Evolutionary conservation across 2,329 filamentous ascomycete genomes (phyloP).

Genomic region (Proliferodiscus dingleyae): DNA sequence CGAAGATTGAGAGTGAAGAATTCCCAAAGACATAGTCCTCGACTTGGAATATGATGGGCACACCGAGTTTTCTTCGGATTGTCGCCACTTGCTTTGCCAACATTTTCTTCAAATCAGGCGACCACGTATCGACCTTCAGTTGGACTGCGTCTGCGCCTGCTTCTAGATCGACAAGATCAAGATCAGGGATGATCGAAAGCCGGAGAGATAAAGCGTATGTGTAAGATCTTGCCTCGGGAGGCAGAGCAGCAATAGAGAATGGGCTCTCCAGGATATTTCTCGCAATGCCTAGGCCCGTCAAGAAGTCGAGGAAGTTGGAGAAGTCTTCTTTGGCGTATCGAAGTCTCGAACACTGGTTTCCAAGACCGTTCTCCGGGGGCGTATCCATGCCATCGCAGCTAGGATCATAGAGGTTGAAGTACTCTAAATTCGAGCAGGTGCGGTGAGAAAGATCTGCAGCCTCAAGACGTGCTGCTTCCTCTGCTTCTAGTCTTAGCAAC

Average conservation of each 20-base stretch:
- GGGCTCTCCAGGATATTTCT: constrained; percentile 53
- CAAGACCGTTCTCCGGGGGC: constrained; percentile 38
- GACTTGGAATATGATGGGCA: constrained; percentile 54
- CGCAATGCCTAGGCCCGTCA: constrained; percentile 48
- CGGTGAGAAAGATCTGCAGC: constrained; percentile 41
- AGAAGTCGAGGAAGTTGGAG: constrained; percentile 52
- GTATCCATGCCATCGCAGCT: constrained; percentile 34
- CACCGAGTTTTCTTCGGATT: constrained; percentile 49
- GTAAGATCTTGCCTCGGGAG: constrained; percentile 54
- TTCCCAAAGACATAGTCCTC: constrained; percentile 40
- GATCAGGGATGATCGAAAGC: constrained; percentile 50
- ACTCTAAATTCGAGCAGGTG: constrained; percentile 61
- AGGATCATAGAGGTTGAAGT: constrained; percentile 47
- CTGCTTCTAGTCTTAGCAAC: constrained; percentile 39
- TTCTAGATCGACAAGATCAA: constrained; percentile 49
- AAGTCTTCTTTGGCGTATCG: constrained; percentile 56
- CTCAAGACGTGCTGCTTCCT: constrained; percentile 38
- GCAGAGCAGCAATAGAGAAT: constrained; percentile 54
- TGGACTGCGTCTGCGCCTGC: constrained; percentile 56
- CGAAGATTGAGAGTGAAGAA: constrained; percentile 16
- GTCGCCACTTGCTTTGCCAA: constrained; percentile 52
- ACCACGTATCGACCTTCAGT: constrained; percentile 55
- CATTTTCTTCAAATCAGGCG: constrained; percentile 41
- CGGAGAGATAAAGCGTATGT: constrained; percentile 64
- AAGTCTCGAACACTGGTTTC: constrained; percentile 43